These are phyloP conservation scores for Backusella westeae DNA, from an alignment of 192 early-diverging fungal genomes.

Conservation along the genomic window DNA sequence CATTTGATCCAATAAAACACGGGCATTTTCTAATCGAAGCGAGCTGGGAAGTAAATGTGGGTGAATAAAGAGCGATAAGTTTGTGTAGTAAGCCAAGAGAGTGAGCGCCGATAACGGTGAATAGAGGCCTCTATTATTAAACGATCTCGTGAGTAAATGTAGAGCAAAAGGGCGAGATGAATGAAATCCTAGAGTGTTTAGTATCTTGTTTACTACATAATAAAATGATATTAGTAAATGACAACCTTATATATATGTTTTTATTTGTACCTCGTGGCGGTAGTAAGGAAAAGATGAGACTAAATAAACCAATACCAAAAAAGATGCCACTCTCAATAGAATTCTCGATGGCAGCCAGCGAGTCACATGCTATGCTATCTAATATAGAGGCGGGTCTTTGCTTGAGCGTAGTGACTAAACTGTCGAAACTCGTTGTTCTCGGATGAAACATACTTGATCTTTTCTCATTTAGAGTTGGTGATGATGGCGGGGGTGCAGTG, in stretches of 20 bases:
- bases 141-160: slow-evolving; percentile 26
- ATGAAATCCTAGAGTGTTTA: slow-evolving; percentile 33
- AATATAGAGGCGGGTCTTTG: slow-evolving; percentile 5
- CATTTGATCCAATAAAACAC: slow-evolving; percentile 22
- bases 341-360: neutral
- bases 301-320: slow-evolving; percentile 34
- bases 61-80: slow-evolving; percentile 30
- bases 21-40: slow-evolving; percentile 16
- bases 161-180: slow-evolving; percentile 32
- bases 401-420: neutral
- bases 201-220: slow-evolving; percentile 22
- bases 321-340: slow-evolving; percentile 30
- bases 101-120: slow-evolving; percentile 24
- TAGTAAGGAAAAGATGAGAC: slow-evolving; percentile 34
- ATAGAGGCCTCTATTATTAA: slow-evolving; percentile 18
- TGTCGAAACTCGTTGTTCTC: neutral
- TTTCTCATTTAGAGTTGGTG: slow-evolving; percentile 1
- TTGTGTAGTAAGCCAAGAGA: slow-evolving; percentile 32
- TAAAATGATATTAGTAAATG: neutral
- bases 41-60: slow-evolving; percentile 26
- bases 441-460: slow-evolving; percentile 6
- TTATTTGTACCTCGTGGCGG: slow-evolving; percentile 29
- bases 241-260: neutral
- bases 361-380: neutral
- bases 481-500: slow-evolving; percentile 4